Percentiles rank a stretch among this genome's conserved stretches.
These are phyloP conservation scores for Globisporangium irregulare DNA, from an alignment of 352 stramenopile genomes.

Conservation along the genomic window DNA sequence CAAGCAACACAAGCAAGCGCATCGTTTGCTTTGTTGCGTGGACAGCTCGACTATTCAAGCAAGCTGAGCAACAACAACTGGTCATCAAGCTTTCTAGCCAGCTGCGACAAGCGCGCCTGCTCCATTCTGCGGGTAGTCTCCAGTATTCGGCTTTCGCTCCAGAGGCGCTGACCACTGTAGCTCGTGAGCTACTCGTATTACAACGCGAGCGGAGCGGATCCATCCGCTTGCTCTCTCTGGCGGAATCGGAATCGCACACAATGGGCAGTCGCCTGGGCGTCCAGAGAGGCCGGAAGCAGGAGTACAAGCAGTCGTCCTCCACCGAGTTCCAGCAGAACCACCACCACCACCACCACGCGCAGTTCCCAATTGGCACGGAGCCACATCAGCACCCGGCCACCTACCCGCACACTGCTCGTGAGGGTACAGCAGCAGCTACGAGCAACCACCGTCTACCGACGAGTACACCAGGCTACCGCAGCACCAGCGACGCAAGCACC, in stretches of 20 bases:
- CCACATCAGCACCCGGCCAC: not conserved
- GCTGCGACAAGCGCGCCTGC: conserved; percentile 8
- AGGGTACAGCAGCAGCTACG: not conserved
- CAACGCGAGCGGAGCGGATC: not conserved
- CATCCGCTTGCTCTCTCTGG: conserved; percentile 2
- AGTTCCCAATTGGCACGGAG: conserved; percentile 14
- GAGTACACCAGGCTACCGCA: conserved; percentile 1
- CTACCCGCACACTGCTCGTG: not conserved
- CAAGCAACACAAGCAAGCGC: not conserved
- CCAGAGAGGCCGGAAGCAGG: not conserved
- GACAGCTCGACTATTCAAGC: conserved; percentile 1
- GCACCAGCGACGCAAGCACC: not conserved
- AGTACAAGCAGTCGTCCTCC: conserved; percentile 3
- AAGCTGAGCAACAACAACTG: not conserved
- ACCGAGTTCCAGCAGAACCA: conserved; percentile 5
- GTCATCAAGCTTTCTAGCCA: not conserved
- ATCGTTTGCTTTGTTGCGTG: not conserved
- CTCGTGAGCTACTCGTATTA: not conserved
- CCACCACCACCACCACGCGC: not conserved
- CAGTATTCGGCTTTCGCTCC: not conserved
- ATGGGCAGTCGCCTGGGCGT: conserved; percentile 13
- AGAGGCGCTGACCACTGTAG: not conserved
- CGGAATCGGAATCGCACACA: not conserved
- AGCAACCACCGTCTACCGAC: not conserved
- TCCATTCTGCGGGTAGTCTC: not conserved